These are phyloP conservation scores for Exsudoporus frostii DNA, from an alignment of 768 basidiomycete genomes.

Conservation along the genomic window DNA sequence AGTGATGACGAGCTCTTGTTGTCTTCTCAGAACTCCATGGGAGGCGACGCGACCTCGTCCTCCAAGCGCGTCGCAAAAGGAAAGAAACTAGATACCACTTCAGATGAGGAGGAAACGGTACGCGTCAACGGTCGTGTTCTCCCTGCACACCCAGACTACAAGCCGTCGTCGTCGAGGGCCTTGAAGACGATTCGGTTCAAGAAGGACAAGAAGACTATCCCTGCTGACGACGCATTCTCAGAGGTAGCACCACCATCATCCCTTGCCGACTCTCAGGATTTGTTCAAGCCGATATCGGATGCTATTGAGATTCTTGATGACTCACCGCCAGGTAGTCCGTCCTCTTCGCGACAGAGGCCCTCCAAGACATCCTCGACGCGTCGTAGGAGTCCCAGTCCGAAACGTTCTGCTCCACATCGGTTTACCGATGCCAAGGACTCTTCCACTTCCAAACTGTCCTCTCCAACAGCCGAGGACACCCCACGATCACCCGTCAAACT, in stretches of 20 bases:
- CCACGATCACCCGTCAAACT: neutral
- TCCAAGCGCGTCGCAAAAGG: slow-evolving; percentile 12
- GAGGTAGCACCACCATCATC: slow-evolving; percentile 21
- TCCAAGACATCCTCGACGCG: slow-evolving; percentile 1
- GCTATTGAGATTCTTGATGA: slow-evolving; percentile 7
- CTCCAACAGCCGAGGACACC: neutral
- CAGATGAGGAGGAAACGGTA: slow-evolving; percentile 8
- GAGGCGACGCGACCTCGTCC: slow-evolving; percentile 5
- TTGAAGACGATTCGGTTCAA: slow-evolving; percentile 32
- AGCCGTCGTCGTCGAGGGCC: slow-evolving; percentile 7
- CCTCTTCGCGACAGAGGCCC: slow-evolving; percentile 1
- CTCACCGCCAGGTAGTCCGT: neutral
- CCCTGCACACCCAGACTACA: slow-evolving; percentile 23
- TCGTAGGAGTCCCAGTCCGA: neutral
- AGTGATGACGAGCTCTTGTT: slow-evolving; percentile 32
- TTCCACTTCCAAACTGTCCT: slow-evolving; percentile 2
- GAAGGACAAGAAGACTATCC: slow-evolving; percentile 25
- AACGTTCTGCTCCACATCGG: neutral
- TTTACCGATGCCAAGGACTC: neutral
- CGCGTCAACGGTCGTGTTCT: slow-evolving; percentile 14
- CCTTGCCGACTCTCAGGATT: slow-evolving; percentile 21
- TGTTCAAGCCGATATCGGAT: slow-evolving; percentile 19
- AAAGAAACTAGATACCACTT: neutral
- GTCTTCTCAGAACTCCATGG: slow-evolving; percentile 22
- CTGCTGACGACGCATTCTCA: neutral